Percentiles rank a stretch among this genome's conserved stretches.
These are phyloP conservation scores for Pythium brachiatum DNA, from an alignment of 352 stramenopile genomes.

Conservation along the genomic window DNA sequence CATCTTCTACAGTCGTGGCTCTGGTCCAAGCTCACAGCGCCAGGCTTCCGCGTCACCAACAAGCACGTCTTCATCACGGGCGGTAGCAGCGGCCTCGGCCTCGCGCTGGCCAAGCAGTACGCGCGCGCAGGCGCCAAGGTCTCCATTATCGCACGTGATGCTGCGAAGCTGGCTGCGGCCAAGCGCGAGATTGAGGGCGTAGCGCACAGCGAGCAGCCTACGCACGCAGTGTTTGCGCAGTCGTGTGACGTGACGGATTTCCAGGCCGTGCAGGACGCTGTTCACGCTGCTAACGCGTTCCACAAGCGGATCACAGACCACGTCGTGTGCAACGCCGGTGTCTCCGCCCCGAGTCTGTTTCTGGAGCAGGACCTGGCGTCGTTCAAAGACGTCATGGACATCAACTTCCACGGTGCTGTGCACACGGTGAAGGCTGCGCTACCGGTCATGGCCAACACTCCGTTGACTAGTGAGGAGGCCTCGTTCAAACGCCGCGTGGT, in stretches of 20 bases:
- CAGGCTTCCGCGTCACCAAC: slow-evolving; percentile 42
- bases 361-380: slow-evolving; percentile 48
- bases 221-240: slow-evolving; percentile 36
- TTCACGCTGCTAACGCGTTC: slow-evolving; percentile 57
- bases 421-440: slow-evolving; percentile 57
- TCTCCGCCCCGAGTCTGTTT: slow-evolving; percentile 38
- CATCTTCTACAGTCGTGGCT: slow-evolving; percentile 38
- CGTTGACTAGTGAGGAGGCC: slow-evolving; percentile 12
- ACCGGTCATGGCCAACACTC: slow-evolving; percentile 53
- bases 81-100: slow-evolving; percentile 38
- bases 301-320: slow-evolving; percentile 58
- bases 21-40: slow-evolving; percentile 44
- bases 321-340: slow-evolving; percentile 46
- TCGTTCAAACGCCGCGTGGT: slow-evolving; percentile 37
- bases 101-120: slow-evolving; percentile 68
- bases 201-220: slow-evolving; percentile 15
- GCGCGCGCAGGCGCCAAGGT: slow-evolving; percentile 43
- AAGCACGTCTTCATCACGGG: slow-evolving; percentile 65
- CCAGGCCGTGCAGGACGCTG: slow-evolving; percentile 32
- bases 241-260: slow-evolving; percentile 42
- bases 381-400: slow-evolving; percentile 45
- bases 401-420: slow-evolving; percentile 63
- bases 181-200: slow-evolving; percentile 33
- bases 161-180: slow-evolving; percentile 32
- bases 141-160: slow-evolving; percentile 44